Base-by-base conservation (phyloP, 805 yeast genomes). In the Pichia nanzhaoensis region DNA sequence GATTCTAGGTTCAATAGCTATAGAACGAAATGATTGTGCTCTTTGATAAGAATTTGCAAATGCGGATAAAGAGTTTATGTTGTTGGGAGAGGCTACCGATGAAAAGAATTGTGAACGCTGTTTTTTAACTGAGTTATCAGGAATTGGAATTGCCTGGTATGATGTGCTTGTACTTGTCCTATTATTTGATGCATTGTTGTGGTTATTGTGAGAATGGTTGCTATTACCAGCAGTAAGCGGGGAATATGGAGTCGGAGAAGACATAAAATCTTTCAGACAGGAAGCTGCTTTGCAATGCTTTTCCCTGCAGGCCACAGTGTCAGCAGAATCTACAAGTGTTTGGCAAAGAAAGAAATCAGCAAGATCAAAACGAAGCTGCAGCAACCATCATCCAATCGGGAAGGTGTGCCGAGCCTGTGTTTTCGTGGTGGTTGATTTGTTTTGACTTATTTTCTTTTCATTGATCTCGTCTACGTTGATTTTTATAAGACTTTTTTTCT, bases 31-130 rank as follows among this genome's bases (percentile, higher is more conserved):
- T 3, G 88, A 77, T 59, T 85, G 91, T 1, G 95, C 93, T 59
- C 96, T 73, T 34, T 79, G 75, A 57, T 74, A 78, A 0, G 95
- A 86, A 13, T 85, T 77, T 1, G 95, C 95, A 64, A 87, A 87
- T 45, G 84, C 78, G 47, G 82, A 79, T 35, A 87, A 60, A 1
- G 93, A 83, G n/a, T 41, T 41, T 2, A 37, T 20, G 7, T 16
- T 30, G n/a, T 40, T 34, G 7, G 49, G 41, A 16, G 48, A 43
- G 9, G 45, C 37, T n/a, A 45, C 40, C 1, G 52, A 31, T 2
- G 45, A 36, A 24, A 47, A 39, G 20, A 32, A 30, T 3, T 22
- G 34, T 8, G 50, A 49, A 10, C 42, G 17, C 13, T 21, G 18
- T 10, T 22, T 13, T 33, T 37, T 22, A 1, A 21, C 10, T 16